Evolutionary conservation across 306 rosid genomes (phyloP).

Genomic region (Phaseolus lunatus): DNA sequence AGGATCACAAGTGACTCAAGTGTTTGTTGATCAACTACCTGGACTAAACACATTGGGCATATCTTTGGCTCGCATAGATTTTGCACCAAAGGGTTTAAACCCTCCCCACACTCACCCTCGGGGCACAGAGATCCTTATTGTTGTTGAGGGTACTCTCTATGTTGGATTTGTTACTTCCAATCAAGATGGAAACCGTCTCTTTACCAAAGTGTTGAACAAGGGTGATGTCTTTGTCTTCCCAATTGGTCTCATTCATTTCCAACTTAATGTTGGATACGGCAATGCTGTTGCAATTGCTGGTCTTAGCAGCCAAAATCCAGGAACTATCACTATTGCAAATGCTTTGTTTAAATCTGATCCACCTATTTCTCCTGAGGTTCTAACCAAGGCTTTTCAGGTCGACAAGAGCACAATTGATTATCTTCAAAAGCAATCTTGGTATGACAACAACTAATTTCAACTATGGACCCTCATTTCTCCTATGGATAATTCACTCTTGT

Average conservation of each 20-base stretch:
- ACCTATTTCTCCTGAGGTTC: conserved; percentile 39
- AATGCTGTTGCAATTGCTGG: neutral
- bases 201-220: too few species aligned
- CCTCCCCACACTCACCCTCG: neutral
- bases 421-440: conserved; percentile 38
- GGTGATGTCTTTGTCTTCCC: too few species aligned
- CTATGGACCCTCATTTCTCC: too few species aligned
- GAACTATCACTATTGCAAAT: conserved; percentile 29
- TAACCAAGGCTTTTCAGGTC: conserved; percentile 43
- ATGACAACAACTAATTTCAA: neutral
- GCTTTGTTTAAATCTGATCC: conserved; percentile 45
- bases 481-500: too few species aligned
- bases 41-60: conserved; percentile 44
- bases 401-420: conserved; percentile 33
- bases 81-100: too few species aligned
- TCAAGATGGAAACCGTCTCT: neutral
- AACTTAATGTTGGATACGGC: too few species aligned
- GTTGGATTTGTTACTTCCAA: neutral
- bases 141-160: neutral
- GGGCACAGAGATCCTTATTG: neutral
- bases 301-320: conserved; percentile 33
- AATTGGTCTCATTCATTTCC: too few species aligned
- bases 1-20: neutral
- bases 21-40: too few species aligned
- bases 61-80: too few species aligned